Evolutionary conservation across 1,139 yeast species (phyloP).

Genomic region (Blastobotrys apis): DNA sequence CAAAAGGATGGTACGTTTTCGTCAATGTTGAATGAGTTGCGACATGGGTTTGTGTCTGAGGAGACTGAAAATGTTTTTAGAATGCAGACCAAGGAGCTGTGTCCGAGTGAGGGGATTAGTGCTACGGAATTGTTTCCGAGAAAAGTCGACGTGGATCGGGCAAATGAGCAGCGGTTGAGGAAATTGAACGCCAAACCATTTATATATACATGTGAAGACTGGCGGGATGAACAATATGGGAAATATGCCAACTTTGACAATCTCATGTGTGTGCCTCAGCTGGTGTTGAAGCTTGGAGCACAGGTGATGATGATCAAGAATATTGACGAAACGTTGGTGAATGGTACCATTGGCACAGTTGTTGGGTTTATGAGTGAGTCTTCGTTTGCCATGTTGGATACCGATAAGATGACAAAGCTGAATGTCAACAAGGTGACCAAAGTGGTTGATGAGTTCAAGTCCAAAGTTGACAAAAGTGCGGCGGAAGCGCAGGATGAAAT

Average conservation of each 20-base stretch:
- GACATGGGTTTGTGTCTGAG: constrained; percentile 62
- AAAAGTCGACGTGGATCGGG: constrained; percentile 73
- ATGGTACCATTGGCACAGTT: constrained; percentile 88
- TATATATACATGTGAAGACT: constrained; percentile 56
- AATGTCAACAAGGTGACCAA: constrained; percentile 3
- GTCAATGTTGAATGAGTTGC: constrained; percentile 80
- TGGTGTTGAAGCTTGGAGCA: constrained; percentile 71
- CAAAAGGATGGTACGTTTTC: constrained; percentile 84
- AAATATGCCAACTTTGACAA: constrained; percentile 41
- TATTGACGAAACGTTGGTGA: constrained; percentile 79
- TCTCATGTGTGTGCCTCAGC: constrained; percentile 62
- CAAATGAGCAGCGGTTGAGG: constrained; percentile 57
- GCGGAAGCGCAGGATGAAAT: not conserved
- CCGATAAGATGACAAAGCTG: constrained; percentile 10
- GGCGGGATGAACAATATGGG: constrained; percentile 41
- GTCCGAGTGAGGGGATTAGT: constrained; percentile 55
- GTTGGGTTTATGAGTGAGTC: constrained; percentile 66
- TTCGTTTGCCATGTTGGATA: constrained; percentile 34
- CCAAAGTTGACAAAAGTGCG: not conserved
- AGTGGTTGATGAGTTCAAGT: constrained; percentile 7
- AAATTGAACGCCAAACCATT: constrained; percentile 48
- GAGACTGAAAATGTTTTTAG: constrained; percentile 54
- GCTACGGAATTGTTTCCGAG: constrained; percentile 90
- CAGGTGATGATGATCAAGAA: constrained; percentile 97
- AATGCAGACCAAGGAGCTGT: constrained; percentile 53